Percentiles rank a stretch among this genome's conserved stretches.
Conservation (phyloP, 108 stramenopile genomes). For the Phaeodactylum tricornutum region DNA sequence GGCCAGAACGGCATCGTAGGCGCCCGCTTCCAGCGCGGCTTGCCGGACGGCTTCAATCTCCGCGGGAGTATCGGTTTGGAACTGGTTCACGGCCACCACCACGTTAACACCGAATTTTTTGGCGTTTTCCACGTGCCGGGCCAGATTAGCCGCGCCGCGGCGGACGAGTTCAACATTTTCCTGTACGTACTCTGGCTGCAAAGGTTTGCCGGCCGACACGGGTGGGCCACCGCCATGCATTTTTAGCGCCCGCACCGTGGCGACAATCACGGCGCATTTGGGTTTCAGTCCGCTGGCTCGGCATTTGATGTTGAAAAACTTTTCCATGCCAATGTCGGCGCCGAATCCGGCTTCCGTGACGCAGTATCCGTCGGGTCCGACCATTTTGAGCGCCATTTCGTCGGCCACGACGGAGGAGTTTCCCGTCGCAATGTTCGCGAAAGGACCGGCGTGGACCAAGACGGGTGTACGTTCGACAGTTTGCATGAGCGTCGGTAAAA, state of each 20-base stretch:
- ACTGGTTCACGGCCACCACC: slow-evolving; percentile 92
- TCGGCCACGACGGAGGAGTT: slow-evolving; percentile 96
- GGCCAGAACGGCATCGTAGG: slow-evolving; percentile 82
- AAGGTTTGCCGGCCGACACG: slow-evolving; percentile 84
- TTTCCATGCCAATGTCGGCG: slow-evolving; percentile 30
- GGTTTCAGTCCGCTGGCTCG: slow-evolving; percentile 84
- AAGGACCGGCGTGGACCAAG: slow-evolving; percentile 97
- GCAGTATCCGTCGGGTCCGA: slow-evolving; percentile 88
- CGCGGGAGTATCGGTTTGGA: slow-evolving; percentile 84
- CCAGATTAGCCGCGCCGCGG: slow-evolving; percentile 83
- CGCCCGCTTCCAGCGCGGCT: slow-evolving; percentile 81
- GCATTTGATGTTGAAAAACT: slow-evolving; percentile 99
- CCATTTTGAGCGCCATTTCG: slow-evolving; percentile 83
- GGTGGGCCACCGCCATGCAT: slow-evolving; percentile 98
- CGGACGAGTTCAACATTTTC: slow-evolving; percentile 70
- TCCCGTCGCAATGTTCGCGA: slow-evolving; percentile 95
- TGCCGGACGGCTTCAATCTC: slow-evolving; percentile 87
- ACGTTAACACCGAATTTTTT: slow-evolving; percentile 93
- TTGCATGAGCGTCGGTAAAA: slow-evolving; percentile 97
- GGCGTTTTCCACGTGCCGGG: slow-evolving; percentile 89
- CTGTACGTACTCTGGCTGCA: slow-evolving; percentile 70
- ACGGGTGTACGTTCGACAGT: slow-evolving; percentile 96
- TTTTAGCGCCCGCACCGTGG: slow-evolving; percentile 97
- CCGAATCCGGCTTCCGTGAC: slow-evolving; percentile 99
- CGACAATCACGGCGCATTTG: slow-evolving; percentile 93